Base-by-base conservation (phyloP, 306 rosid genomes). In the Prunus mongolica region DNA sequence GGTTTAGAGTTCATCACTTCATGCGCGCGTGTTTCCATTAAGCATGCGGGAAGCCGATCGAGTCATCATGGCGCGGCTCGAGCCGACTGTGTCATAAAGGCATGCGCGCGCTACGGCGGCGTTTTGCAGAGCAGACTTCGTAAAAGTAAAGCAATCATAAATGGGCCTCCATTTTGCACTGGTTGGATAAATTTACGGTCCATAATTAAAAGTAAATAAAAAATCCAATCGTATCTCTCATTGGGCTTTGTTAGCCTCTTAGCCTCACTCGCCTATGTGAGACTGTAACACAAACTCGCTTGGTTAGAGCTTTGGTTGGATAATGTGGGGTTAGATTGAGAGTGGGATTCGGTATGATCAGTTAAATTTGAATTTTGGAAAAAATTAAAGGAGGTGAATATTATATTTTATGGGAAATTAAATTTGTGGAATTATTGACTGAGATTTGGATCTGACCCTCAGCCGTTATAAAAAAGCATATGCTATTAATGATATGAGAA, bases 11-110 rank as follows among this genome's bases (percentile, higher is more conserved):
- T 65, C 41, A 18, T 65, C 44, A 62, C 67, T 65, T 79, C 61
- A 69, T 82, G 66, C 66, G 91, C 79, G 84, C 83, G 86, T 85
- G 82, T 81, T 45, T 47, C 72, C 80, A 84, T 56, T 86, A 72
- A 65, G 84, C 89, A 79, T 77, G 85, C 69, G 73, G 69, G 32
- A 7, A 38, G 19, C 49, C 49, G 51, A 45, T 82, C 45, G 74
- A 82, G 38, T 81, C 78, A 86, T 70, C 4, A 75, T 81, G 82
- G 84, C 80, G 77, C 76, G 72, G 85, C 89, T 81, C 66, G 24
- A 85, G 82, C 81, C 71, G 44, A 67, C 30, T 28, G 50, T 51
- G 12, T 16, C 7, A 49, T 52, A 20, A 65, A n/a, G 19, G 49
- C 20, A 51, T 25, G 79, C 18, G 28, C 15, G 28, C 63, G 58